Conservation (phyloP, 163 green algal genomes). For the Smithsoniella earleae region DNA sequence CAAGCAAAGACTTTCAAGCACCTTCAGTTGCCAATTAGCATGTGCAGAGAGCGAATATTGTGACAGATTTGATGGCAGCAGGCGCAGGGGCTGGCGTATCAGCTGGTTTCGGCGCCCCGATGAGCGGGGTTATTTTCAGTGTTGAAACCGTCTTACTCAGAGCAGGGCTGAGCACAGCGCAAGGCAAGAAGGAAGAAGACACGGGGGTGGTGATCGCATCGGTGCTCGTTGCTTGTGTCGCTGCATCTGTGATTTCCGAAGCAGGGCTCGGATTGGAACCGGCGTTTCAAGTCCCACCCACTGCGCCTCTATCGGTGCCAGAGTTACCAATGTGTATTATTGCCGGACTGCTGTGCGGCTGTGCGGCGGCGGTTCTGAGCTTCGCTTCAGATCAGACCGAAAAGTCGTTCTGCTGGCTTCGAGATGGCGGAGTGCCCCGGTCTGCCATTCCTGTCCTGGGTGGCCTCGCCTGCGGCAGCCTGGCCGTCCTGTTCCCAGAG, state of each 20-base stretch:
- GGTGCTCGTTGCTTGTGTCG: slow-evolving; percentile 27
- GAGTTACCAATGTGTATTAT: slow-evolving; percentile 13
- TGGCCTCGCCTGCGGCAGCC: slow-evolving; percentile 48
- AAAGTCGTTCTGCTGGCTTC: slow-evolving; percentile 19
- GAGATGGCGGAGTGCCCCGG: slow-evolving; percentile 33
- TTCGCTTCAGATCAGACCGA: not conserved
- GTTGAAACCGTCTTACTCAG: slow-evolving; percentile 69
- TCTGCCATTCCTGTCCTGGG: slow-evolving; percentile 49
- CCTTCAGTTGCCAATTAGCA: not conserved
- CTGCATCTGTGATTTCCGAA: slow-evolving; percentile 6
- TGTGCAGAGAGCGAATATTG: slow-evolving; percentile 34
- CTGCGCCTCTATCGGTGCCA: slow-evolving; percentile 4
- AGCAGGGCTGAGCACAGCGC: not conserved
- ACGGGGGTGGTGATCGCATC: not conserved
- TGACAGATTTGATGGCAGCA: slow-evolving; percentile 46
- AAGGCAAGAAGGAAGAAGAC: not conserved
- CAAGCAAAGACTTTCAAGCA: not conserved
- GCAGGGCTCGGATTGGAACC: slow-evolving; percentile 18
- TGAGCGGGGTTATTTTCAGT: slow-evolving; percentile 87
- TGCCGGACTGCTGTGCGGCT: slow-evolving; percentile 20
- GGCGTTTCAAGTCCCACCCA: slow-evolving; percentile 10
- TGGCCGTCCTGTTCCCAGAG: slow-evolving; percentile 52
- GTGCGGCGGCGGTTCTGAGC: not conserved
- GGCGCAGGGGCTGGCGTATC: slow-evolving; percentile 74
- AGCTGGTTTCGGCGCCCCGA: slow-evolving; percentile 89